A percentile compares a stretch with the other conserved stretches of the same genome.
Evolutionary conservation across 495 filamentous ascomycete species (phyloP).

Genomic region (Podospora comata): DNA sequence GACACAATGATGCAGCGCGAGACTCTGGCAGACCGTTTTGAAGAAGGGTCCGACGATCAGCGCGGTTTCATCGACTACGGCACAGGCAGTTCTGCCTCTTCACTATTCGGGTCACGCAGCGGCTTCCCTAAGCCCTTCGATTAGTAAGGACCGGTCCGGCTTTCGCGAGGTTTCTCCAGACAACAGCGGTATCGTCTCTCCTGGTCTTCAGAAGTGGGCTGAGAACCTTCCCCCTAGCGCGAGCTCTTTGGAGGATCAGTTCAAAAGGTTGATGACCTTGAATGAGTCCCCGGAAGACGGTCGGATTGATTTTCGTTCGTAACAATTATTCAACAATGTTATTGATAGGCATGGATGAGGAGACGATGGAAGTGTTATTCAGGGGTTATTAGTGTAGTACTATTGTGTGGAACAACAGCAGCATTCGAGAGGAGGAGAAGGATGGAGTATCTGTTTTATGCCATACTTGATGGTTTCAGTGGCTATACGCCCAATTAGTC

Average conservation of each 20-base stretch:
- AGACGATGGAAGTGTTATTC: conserved; percentile 1
- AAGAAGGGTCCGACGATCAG: conserved; percentile 45
- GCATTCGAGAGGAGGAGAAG: neutral
- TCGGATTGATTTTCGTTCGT: conserved; percentile 18
- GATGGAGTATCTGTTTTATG: conserved; percentile 15
- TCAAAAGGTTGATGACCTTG: conserved; percentile 25
- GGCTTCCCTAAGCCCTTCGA: conserved; percentile 42
- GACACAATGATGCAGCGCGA: conserved; percentile 19
- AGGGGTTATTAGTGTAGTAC: conserved; percentile 6
- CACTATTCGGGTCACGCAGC: conserved; percentile 44
- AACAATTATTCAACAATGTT: conserved; percentile 1
- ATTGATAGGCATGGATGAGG: neutral
- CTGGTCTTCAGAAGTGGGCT: conserved; percentile 34
- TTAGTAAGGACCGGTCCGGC: conserved; percentile 30
- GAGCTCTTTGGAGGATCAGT: conserved; percentile 31
- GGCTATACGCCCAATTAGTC: conserved; percentile 1
- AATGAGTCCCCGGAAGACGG: conserved; percentile 17
- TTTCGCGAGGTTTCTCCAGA: conserved; percentile 24
- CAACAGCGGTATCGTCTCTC: conserved; percentile 23
- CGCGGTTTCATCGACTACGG: conserved; percentile 45
- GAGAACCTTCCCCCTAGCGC: conserved; percentile 43
- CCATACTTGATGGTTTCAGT: conserved; percentile 2
- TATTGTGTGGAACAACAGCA: conserved; percentile 7
- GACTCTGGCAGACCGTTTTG: conserved; percentile 43
- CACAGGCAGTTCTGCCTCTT: conserved; percentile 47